Evolutionary conservation across 331 rosid species (phyloP).

Genomic region (Quercus lobata): DNA sequence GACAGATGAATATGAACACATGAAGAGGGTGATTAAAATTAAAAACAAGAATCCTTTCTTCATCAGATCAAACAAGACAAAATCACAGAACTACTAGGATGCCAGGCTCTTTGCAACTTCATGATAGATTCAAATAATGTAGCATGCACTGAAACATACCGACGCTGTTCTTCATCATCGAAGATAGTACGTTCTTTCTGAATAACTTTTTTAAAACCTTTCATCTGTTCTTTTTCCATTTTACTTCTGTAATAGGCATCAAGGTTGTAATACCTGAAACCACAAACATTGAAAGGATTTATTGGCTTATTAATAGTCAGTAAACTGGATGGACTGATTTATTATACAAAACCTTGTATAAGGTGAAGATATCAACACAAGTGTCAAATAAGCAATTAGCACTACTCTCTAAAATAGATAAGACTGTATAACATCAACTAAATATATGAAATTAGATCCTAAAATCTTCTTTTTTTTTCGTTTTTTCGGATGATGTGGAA

Average conservation of each 20-base stretch:
- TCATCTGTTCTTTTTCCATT: slow-evolving; percentile 62
- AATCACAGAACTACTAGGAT: neutral
- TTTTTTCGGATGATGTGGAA: too few species aligned
- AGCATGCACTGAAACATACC: slow-evolving; percentile 44
- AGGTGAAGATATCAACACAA: slow-evolving; percentile 1
- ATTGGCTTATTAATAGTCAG: slow-evolving; percentile 8
- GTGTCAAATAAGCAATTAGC: slow-evolving; percentile 4
- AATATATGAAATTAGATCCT: neutral
- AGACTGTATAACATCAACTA: neutral
- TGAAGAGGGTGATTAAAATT: too few species aligned
- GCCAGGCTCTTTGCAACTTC: neutral
- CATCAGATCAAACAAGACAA: slow-evolving; percentile 6
- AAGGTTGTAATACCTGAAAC: slow-evolving; percentile 82
- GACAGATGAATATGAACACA: too few species aligned
- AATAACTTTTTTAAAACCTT: slow-evolving; percentile 55
- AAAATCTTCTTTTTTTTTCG: neutral
- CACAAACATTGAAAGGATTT: slow-evolving; percentile 6
- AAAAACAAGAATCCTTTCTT: slow-evolving; percentile 3
- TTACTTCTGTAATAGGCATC: slow-evolving; percentile 69
- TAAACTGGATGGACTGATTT: slow-evolving; percentile 1
- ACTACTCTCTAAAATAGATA: neutral
- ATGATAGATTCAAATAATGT: slow-evolving; percentile 5
- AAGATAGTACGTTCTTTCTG: slow-evolving; percentile 72
- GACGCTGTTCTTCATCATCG: slow-evolving; percentile 87
- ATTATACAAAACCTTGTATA: slow-evolving; percentile 6